Base-by-base conservation (phyloP, 371 early-diverging fungal species). In the Apophysomyces ossiformis region DNA sequence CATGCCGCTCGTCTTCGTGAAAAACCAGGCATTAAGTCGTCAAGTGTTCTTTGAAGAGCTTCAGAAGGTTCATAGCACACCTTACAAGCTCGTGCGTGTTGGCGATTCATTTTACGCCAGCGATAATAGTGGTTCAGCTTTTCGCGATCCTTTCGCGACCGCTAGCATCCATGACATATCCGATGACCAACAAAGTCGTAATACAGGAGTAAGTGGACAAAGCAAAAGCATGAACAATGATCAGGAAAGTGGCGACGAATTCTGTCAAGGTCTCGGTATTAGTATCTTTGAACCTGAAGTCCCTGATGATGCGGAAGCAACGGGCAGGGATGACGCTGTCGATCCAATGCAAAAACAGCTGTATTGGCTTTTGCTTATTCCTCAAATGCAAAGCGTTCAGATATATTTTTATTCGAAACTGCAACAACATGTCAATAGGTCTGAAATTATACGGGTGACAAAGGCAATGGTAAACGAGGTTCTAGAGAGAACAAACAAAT, bases 321-420 rank as follows among this genome's bases (percentile, higher is more conserved):
- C 38, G 0, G 18, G 58, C n/a, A 54, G 41, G 0, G 57, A 59
- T 0, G 60, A 50, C 7, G 18, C 32, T 5, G 36, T 26, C 16
- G 36, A 65, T 16, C n/a, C 66, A 13, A 58, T 41, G 1, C 50
- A 61, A n/a, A 69, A 76, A 12, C 81, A 73, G 57, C 61, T 73
- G 1, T 92, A 90, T 63, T 94, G 93, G 93, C 66, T 92, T 9
- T 70, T 92, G 18, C 61, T 92, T 4, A 83, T 85, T 3, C 87
- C 92, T 15, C 85, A 77, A 44, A 81, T 76, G 3, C 68, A 77
- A 1, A 76, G 77, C 15, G 85, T 90, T 0, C 88, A 89, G 50
- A 71, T 93, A 26, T 87, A 86, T 64, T 90, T 90, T 62, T 93
- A 90, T 69, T 92, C 92, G 0, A 89, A 89, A 69, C 69, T 81